Evolutionary conservation across 1,139 yeast species (phyloP), one percentile per base, ranked within the genome.

Genomic region (Williopsis jadinii): DNA sequence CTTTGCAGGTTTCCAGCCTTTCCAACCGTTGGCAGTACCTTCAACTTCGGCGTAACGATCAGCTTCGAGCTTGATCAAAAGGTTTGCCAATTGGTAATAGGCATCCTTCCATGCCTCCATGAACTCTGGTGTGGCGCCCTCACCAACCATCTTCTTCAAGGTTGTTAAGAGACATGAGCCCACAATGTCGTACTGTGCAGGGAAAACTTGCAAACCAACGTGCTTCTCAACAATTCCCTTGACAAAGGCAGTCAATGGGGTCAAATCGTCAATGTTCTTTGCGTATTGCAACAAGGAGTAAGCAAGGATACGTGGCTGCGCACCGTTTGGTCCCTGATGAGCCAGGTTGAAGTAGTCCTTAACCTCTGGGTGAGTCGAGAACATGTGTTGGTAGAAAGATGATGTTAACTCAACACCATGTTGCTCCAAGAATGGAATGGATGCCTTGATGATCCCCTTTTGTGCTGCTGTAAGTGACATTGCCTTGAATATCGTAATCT

Each of bases 101-200:
- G 88, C 87, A 37, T 65, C 71, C 26, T 68, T 66, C 86, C 87
- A 81, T n/a, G 86, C 85, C 30, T 62, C 68, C 39, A 80, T 55
- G 45, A 82, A 75, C 33, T 69, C 77, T 2, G 67, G 68, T 19
- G 77, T 76, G 19, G 84, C 85, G 27, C 68, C 67, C 30, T 68
- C 73, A 10, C 87, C 87, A 34, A 81, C 63, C 37, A 77, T 69
- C 44, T 71, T 71, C 39, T 62, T 58, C 63, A 82, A 71, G 15
- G 86, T 76, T 28, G 63, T 65, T 36, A 81, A 58, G 30, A 82
- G 62, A 51, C 72, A 69, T 35, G 61, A 57, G 30, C 87, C 88
- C 32, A 82, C 87, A 47, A 77, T 68, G 13, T 80, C 77, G 52
- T 82, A 82, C 44, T 80, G 85, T 43, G 75, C 82, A 3, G 87